Conservation (phyloP, 2,329 filamentous ascomycete genomes). For the Arthrinium puccinioides region DNA sequence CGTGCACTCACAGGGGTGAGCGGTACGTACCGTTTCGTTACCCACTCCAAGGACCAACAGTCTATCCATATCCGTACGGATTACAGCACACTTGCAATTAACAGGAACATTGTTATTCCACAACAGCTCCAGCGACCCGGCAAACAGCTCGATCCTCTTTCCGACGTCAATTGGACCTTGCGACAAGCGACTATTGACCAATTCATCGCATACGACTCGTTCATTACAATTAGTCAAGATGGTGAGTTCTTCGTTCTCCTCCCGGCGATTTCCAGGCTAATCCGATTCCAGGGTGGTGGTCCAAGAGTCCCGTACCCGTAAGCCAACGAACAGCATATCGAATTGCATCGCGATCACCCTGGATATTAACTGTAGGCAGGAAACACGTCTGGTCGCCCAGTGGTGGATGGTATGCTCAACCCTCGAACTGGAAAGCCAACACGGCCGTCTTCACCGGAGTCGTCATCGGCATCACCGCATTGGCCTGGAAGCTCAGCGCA, state of each 20-base stretch:
- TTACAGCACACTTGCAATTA: background rate
- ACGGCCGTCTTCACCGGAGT: slow-evolving; percentile 68
- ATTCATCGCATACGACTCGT: slow-evolving; percentile 22
- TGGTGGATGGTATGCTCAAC: slow-evolving; percentile 96
- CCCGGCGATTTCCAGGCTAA: slow-evolving; percentile 29
- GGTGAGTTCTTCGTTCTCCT: slow-evolving; percentile 37
- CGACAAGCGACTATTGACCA: slow-evolving; percentile 14
- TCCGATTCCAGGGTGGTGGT: slow-evolving; percentile 60
- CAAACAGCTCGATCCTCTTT: background rate
- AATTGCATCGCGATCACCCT: slow-evolving; percentile 12
- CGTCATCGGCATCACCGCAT: slow-evolving; percentile 59
- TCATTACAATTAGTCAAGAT: slow-evolving; percentile 39
- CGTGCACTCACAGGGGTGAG: background rate
- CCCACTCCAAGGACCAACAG: background rate
- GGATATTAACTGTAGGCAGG: slow-evolving; percentile 36
- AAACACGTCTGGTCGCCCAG: slow-evolving; percentile 99
- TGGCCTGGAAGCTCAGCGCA: slow-evolving; percentile 65
- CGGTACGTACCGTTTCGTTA: too few species aligned
- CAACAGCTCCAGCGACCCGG: background rate
- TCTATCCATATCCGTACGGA: background rate
- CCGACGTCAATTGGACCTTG: slow-evolving; percentile 1
- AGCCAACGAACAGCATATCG: slow-evolving; percentile 3
- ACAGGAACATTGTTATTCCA: slow-evolving; percentile 3
- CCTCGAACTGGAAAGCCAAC: slow-evolving; percentile 90
- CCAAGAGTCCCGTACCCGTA: slow-evolving; percentile 48